A percentile compares a stretch with the other conserved stretches of the same genome.
Conservation (phyloP, 805 yeast genomes). For the Lachancea cidri region DNA sequence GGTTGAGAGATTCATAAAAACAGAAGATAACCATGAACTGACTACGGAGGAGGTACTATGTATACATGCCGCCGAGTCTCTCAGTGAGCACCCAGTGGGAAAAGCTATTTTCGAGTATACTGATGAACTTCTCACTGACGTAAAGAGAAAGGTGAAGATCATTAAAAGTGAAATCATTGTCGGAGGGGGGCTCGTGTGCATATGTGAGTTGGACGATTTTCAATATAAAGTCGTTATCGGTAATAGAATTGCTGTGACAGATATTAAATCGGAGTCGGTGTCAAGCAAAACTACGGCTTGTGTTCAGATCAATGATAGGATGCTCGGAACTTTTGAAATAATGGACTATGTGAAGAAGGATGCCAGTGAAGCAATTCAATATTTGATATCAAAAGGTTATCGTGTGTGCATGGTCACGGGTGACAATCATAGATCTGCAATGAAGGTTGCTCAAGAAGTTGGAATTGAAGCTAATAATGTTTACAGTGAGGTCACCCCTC, state of each 20-base stretch:
- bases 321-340: slow-evolving; percentile 62
- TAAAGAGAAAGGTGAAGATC: slow-evolving; percentile 8
- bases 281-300: slow-evolving; percentile 26
- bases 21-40: slow-evolving; percentile 11
- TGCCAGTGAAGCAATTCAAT: slow-evolving; percentile 53
- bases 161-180: slow-evolving; percentile 28
- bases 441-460: slow-evolving; percentile 55
- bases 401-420: slow-evolving; percentile 87
- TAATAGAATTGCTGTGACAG: slow-evolving; percentile 38
- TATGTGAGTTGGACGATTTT: slow-evolving; percentile 17
- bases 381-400: slow-evolving; percentile 47
- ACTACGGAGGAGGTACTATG: slow-evolving; percentile 13
- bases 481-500: slow-evolving; percentile 72
- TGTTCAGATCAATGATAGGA: slow-evolving; percentile 52
- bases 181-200: slow-evolving; percentile 36
- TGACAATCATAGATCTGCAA: slow-evolving; percentile 62
- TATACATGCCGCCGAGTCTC: slow-evolving; percentile 45
- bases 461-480: slow-evolving; percentile 63
- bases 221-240: slow-evolving; percentile 48
- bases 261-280: slow-evolving; percentile 4
- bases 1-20: slow-evolving; percentile 35
- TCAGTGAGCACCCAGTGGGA: slow-evolving; percentile 88
- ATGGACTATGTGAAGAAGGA: slow-evolving; percentile 65
- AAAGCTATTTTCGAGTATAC: slow-evolving; percentile 52
- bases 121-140: slow-evolving; percentile 8